Base-by-base conservation (phyloP, 2,329 filamentous ascomycete species). In the Cordyceps farinosa region DNA sequence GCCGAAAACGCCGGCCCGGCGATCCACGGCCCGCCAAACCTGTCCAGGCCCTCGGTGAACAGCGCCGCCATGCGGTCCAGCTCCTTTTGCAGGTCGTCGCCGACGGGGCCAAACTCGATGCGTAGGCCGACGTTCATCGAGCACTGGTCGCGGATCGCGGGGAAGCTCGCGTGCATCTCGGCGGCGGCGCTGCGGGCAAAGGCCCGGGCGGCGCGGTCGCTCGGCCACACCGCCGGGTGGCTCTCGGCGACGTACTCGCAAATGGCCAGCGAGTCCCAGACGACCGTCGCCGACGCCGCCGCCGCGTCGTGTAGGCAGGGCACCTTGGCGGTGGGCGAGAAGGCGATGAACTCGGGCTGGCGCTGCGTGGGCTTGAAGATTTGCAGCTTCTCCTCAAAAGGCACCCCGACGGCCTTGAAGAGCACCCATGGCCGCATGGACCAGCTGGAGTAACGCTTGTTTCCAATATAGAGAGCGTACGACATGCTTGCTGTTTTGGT, bases 221-320 rank as follows among this genome's bases (percentile, higher is more conserved):
- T 40, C 0, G 81, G 80, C 77, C 80, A 83, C 0, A 77, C 74
- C n/a, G 63, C 64, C 0, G 79, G 77, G 56, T 79, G 68, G 27
- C 68, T 66, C 64, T 83, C 80, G 22, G 79, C 78, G 4, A 83
- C 69, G 66, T 78, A 79, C 62, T 82, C 80, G 71, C 71, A 72
- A 54, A 83, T 82, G 62, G 81, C 76, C 15, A 82, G 73, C 0
- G 80, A 82, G 65, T 83, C 81, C 70, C 76, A 78, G 56, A 82
- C 68, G 7, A 76, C 64, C 38, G 77, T 70, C 11, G 67, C 63
- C 38, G 77, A 70, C 11, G 67, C 63, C 0, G 56, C 56, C 11
- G 69, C 67, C 17, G 53, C 65, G 59, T 77, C 73, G 32, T 76
- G 70, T 11, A 81, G 69, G 63, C 76, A 75, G 2, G 79, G 78